Evolutionary conservation across 257 asterid genomes (phyloP), one percentile per base, ranked within the genome.

Genomic region (Solanum corneliomulleri): DNA sequence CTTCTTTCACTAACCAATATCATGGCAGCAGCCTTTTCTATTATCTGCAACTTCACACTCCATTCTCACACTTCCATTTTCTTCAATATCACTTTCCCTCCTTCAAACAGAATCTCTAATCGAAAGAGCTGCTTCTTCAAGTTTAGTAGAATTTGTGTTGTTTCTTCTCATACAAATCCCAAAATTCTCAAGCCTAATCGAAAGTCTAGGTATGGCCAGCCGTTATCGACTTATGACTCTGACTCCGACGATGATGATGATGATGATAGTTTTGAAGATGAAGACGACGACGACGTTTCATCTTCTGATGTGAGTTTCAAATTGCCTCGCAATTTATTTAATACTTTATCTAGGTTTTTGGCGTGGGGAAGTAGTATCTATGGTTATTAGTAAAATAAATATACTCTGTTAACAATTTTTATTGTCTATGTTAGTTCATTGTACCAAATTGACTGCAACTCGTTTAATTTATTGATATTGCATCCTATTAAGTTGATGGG

Each of bases 171-270:
- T 87, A 93, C 99, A 83, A 95, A 91, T 88, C 93, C 93, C 9
- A 96, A 90, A 91, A 92, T 95, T 89, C 86, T 95, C 88, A 95
- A 95, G 92, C 87, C 94, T 86, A 96, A 95, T n/a, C 94, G 94
- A 82, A 95, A 92, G 90, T 92, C 98, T 82, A 90, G 94, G 91
- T 85, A 89, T 83, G 98, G 96, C 27, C 93, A 90, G 33, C 89
- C 91, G 1, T 90, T 93, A 82, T 96, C 98, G 14, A 92, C 95
- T 68, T 93, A 95, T 82, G 94, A 94, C 85, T 29, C 91, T 52
- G 93, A 88, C 16, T 90, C 89, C 12, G 95, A 93, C 6, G 94
- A 83, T 1, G 96, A 86, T 1, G 96, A 86, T 0, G 94, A 85
- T 1, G 90, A 31, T 29, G 89, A 4, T 16, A 82, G 37, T 9